These are phyloP conservation scores for Saccharomycopsis sp. DNA, from an alignment of 805 yeast genomes.

Conservation along the genomic window DNA sequence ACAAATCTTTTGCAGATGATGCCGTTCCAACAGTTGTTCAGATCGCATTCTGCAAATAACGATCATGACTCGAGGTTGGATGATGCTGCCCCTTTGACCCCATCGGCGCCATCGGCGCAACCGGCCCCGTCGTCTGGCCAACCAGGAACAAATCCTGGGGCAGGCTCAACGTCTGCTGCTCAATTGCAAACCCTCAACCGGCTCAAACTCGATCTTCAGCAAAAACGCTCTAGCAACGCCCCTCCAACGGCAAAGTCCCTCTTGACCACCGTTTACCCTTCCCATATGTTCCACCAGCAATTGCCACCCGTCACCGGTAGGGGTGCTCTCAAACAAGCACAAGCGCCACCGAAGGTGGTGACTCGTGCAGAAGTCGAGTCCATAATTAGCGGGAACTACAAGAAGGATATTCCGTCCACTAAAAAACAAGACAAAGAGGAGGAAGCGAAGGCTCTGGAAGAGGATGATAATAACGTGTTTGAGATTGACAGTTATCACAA, in stretches of 20 bases:
- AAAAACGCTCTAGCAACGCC: slow-evolving; percentile 13
- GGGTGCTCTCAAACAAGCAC: neutral
- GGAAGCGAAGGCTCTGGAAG: slow-evolving; percentile 1
- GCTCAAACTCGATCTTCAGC: slow-evolving; percentile 10
- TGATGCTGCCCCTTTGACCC: too few relatives aligned
- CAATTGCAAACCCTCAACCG: neutral
- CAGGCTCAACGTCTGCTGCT: neutral
- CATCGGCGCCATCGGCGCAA: too few relatives aligned
- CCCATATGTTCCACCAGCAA: slow-evolving; percentile 20
- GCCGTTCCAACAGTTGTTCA: slow-evolving; percentile 12
- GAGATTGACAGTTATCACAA: slow-evolving; percentile 20
- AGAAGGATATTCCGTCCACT: neutral
- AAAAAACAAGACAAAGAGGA: neutral
- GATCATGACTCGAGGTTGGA: neutral
- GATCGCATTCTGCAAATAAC: neutral
- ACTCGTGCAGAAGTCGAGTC: slow-evolving; percentile 1
- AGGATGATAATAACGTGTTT: slow-evolving; percentile 11
- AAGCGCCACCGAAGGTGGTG: neutral
- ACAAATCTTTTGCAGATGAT: slow-evolving; percentile 13
- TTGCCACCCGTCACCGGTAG: slow-evolving; percentile 1
- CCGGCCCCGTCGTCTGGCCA: too few relatives aligned
- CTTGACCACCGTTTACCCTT: slow-evolving; percentile 15
- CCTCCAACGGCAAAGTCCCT: slow-evolving; percentile 19
- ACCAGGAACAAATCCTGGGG: neutral
- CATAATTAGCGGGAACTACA: neutral